Base-by-base conservation (phyloP, 2,329 filamentous ascomycete genomes). In the Phoma sp. region DNA sequence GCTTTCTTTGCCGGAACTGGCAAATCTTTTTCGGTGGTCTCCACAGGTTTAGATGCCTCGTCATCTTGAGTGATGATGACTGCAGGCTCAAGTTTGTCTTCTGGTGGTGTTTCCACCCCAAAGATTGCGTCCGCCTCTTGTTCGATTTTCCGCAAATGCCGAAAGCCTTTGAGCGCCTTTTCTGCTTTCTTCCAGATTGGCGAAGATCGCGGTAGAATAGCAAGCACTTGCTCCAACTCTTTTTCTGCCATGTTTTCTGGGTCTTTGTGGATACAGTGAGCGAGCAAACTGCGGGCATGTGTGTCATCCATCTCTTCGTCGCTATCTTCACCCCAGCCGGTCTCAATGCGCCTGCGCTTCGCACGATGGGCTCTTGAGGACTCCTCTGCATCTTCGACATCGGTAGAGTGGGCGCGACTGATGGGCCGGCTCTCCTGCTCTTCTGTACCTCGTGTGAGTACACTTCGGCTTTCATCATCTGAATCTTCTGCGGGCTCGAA, bases 401-500 rank as follows among this genome's bases (percentile, higher is more conserved):
- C 82, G 13, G 68, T 71, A 2, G 72, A 75, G 32, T 80, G 85
- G 70, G 83, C 80, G 37, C 89, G 90, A 73, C 90, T 96, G 39
- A 87, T 86, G 43, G 89, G 89, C 37, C 89, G 85, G 59, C 90
- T 96, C 56, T 95, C 93, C 30, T 87, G 86, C 61, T 95, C 93
- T 70, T 96, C 93, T 0, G 90, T 96, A 70, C 93, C 91, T 40
- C 88, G 83, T 10, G 84, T 85, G 43, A 87, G 75, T 10, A 89
- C 86, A 30, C 84, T 88, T 44, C 82, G 77, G 41, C 84, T 84
- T 59, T 97, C 92, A 62, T 96, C 80, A 50, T 82, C 93, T 60
- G 96, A 93, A 0, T 91, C 96, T 71, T 97, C 91, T 33, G 89
- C 89, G 37, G 91, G 88, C 59, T 89, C 89, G 58, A 89, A 85